Evolutionary conservation across 345 rosid genomes (phyloP).

Genomic region (Turnera subulata): DNA sequence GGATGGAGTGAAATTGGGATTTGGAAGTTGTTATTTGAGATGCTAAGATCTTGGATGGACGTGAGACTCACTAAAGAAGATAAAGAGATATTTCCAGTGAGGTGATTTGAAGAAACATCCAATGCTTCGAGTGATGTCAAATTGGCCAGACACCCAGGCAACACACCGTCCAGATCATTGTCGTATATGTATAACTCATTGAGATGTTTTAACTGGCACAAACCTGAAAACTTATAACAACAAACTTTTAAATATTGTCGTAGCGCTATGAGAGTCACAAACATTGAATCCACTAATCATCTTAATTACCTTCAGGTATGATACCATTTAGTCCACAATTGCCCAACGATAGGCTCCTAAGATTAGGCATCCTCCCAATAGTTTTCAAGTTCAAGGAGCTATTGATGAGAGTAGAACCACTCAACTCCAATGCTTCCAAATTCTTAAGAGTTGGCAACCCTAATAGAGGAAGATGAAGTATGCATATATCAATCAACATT

Average conservation of each 20-base stretch:
- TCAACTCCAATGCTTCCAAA: neutral
- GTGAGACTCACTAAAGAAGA: neutral
- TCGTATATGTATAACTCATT: rapidly evolving
- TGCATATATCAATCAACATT: no score
- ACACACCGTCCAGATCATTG: neutral
- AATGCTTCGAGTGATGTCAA: neutral
- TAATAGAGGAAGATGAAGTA: neutral
- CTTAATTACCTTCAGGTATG: neutral
- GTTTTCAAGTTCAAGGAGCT: no score
- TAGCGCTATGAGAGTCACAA: no score
- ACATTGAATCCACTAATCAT: no score
- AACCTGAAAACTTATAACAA: neutral
- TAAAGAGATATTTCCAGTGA: neutral
- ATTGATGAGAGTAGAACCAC: neutral
- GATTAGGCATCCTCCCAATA: neutral
- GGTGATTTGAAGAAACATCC: neutral
- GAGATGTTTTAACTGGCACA: neutral
- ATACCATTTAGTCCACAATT: neutral
- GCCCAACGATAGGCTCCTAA: neutral
- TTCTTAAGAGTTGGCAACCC: neutral
- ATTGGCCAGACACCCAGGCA: neutral
- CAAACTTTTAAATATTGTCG: no score
- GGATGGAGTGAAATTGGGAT: neutral
- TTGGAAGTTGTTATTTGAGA: neutral
- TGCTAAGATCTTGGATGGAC: neutral